phyloP scores from a whole-genome alignment of 306 rosid species.

The Vigna radiata region DNA sequence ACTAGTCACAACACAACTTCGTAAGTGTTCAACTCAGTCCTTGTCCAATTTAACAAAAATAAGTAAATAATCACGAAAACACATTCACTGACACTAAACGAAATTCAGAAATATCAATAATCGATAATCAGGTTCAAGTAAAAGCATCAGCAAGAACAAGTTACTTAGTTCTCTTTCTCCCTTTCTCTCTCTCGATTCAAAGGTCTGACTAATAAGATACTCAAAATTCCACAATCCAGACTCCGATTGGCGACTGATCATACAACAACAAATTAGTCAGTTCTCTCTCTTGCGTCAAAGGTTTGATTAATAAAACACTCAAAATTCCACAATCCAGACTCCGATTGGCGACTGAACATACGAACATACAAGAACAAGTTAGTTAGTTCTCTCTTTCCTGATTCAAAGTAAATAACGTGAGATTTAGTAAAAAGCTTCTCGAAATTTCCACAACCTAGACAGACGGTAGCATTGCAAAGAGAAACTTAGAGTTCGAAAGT shows the following conservation, averaged over 20 bases:
- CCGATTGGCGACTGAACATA: background rate
- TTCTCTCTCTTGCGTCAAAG: background rate
- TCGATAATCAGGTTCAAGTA: background rate
- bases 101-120: conserved; percentile 7
- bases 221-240: background rate
- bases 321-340: background rate
- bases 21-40: background rate
- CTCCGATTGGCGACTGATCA: background rate
- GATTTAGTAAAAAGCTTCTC: conserved; percentile 2
- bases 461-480: conserved; percentile 8
- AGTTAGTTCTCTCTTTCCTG: background rate
- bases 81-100: background rate
- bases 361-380: background rate
- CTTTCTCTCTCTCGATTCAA: background rate
- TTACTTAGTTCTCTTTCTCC: background rate
- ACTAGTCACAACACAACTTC: conserved; percentile 10
- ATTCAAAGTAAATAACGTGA: background rate
- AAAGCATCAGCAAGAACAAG: background rate
- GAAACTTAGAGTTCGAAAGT: background rate
- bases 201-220: conserved; percentile 4
- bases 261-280: no score
- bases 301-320: conserved; percentile 4
- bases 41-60: background rate
- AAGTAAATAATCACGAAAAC: conserved; percentile 25
- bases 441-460: background rate